phyloP scores from a whole-genome alignment of 495 filamentous ascomycete genomes.

The Aspergillus ostianus region DNA sequence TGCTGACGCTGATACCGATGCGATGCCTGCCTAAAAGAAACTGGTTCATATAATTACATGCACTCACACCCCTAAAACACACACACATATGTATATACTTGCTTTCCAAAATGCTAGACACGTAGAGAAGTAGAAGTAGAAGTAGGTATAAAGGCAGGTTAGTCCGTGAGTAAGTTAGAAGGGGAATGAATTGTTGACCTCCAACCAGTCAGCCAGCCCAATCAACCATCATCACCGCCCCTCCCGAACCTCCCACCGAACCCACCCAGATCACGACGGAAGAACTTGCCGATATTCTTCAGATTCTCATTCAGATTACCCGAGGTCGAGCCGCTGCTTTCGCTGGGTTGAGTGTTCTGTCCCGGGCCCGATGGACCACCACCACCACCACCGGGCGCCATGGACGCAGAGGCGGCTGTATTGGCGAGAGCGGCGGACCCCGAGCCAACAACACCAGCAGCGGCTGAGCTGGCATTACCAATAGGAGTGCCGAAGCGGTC shows the following conservation, averaged over 20 bases:
- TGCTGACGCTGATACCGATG: not conserved
- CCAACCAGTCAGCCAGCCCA: not conserved
- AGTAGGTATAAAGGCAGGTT: not conserved
- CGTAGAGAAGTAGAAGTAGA: not conserved
- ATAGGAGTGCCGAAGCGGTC: constrained; percentile 74
- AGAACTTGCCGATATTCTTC: constrained; percentile 95
- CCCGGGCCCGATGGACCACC: constrained; percentile 18
- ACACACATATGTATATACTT: not conserved
- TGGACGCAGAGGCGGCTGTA: not conserved
- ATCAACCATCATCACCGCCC: constrained; percentile 33
- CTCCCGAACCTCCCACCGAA: constrained; percentile 72
- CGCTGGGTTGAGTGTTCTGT: constrained; percentile 1
- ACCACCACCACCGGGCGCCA: constrained; percentile 10
- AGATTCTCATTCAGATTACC: constrained; percentile 83
- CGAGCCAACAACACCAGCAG: constrained; percentile 9
- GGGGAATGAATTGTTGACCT: too few relatives aligned
- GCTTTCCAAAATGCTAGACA: not conserved
- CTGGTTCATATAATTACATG: not conserved
- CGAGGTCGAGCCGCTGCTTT: constrained; percentile 28
- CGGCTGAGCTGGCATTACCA: constrained; percentile 8
- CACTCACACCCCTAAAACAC: not conserved
- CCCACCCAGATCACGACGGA: constrained; percentile 80
- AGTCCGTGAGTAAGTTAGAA: too few relatives aligned
- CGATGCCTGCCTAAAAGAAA: not conserved
- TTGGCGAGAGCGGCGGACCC: not conserved